These are phyloP conservation scores for Lantana camara DNA, from an alignment of 257 asterid genomes.

Conservation along the genomic window DNA sequence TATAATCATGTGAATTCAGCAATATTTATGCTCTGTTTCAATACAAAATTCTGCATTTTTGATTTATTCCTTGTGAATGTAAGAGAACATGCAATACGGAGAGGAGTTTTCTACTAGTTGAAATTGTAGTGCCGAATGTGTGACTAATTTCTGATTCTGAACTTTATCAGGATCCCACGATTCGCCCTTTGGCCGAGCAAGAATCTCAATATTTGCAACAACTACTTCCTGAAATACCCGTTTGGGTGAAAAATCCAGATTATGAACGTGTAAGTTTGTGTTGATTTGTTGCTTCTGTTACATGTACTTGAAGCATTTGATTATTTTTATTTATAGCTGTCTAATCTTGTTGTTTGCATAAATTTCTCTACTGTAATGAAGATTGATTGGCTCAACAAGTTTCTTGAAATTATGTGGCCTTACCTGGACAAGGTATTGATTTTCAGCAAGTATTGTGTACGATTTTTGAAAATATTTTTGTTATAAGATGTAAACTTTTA, in stretches of 20 bases:
- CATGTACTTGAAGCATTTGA: slow-evolving; percentile 14
- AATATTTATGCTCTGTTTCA: too few relatives aligned
- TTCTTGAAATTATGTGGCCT: slow-evolving; percentile 86
- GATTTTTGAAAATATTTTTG: slow-evolving; percentile 16
- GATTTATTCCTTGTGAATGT: neutral
- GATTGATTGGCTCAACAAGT: slow-evolving; percentile 95
- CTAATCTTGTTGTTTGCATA: slow-evolving; percentile 13
- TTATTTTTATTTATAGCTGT: slow-evolving; percentile 11
- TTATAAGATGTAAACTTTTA: neutral
- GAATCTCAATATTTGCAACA: slow-evolving; percentile 64
- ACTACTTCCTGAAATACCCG: slow-evolving; percentile 87
- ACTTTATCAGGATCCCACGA: slow-evolving; percentile 73
- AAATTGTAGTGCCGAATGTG: slow-evolving; percentile 16
- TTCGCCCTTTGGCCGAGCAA: slow-evolving; percentile 82
- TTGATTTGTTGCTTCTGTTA: slow-evolving; percentile 21
- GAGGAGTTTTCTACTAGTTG: slow-evolving; percentile 4
- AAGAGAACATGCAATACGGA: slow-evolving; percentile 7
- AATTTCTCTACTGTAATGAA: slow-evolving; percentile 35
- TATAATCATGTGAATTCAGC: too few relatives aligned
- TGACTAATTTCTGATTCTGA: slow-evolving; percentile 21
- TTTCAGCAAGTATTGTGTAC: slow-evolving; percentile 3
- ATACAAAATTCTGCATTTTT: too few relatives aligned
- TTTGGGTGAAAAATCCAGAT: slow-evolving; percentile 93
- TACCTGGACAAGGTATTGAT: slow-evolving; percentile 83
- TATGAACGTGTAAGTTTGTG: slow-evolving; percentile 86